Evolutionary conservation across 192 early-diverging fungal genomes (phyloP).

Genomic region (Geosiphon pyriformis): DNA sequence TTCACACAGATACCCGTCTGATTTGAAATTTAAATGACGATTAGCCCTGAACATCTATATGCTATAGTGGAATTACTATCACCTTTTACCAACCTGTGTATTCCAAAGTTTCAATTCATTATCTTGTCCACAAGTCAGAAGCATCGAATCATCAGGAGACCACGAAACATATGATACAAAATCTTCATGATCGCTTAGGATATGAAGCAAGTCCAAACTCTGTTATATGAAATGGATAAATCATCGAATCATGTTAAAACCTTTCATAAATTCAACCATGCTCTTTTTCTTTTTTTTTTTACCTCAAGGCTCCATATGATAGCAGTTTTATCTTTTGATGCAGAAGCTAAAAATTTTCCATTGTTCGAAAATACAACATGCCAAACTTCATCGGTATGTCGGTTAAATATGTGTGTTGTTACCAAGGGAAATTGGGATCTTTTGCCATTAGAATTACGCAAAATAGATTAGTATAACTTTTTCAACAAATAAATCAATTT

Average conservation of each 20-base stretch:
- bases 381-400: conserved; percentile 95
- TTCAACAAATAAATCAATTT: too few relatives aligned
- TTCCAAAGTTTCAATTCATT: conserved; percentile 79
- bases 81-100: conserved; percentile 40
- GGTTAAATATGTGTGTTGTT: conserved; percentile 54
- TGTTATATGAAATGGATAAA: conserved; percentile 26
- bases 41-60: neutral
- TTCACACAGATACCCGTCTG: conserved; percentile 55
- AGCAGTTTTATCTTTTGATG: conserved; percentile 79
- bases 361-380: conserved; percentile 87
- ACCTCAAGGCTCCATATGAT: conserved; percentile 85
- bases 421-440: conserved; percentile 49
- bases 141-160: conserved; percentile 76
- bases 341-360: conserved; percentile 84
- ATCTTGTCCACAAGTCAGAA: conserved; percentile 82
- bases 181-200: conserved; percentile 57
- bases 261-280: neutral
- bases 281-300: too few relatives aligned
- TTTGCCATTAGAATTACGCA: too few relatives aligned
- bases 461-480: too few relatives aligned
- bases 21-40: neutral
- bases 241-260: too few relatives aligned
- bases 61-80: too few relatives aligned
- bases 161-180: conserved; percentile 83
- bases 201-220: conserved; percentile 51